Evolutionary conservation across 2,329 filamentous ascomycete genomes (phyloP).

Genomic region (Huntiella decipiens): DNA sequence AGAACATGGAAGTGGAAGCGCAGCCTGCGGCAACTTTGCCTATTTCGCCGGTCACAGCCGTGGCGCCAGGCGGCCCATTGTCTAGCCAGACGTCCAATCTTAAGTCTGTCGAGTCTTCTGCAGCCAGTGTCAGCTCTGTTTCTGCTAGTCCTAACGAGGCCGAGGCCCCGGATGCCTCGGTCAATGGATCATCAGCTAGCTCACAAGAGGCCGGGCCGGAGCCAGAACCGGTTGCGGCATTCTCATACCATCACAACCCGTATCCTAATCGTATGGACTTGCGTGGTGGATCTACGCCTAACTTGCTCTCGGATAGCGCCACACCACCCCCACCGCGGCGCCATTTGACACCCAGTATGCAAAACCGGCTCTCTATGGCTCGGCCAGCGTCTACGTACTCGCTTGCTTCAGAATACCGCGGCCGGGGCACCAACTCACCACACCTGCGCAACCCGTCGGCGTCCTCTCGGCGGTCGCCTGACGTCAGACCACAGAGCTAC

Average conservation of each 20-base stretch:
- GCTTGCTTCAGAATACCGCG: constrained; percentile 49
- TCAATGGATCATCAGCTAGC: constrained; percentile 26
- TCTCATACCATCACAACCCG: constrained; percentile 45
- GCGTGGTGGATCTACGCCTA: constrained; percentile 30
- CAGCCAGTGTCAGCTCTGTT: constrained; percentile 37
- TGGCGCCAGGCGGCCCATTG: not conserved
- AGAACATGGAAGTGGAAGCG: not conserved
- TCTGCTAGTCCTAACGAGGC: constrained; percentile 32
- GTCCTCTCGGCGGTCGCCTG: constrained; percentile 36
- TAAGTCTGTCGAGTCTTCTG: constrained; percentile 31
- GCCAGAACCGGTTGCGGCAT: constrained; percentile 31
- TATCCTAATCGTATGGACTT: constrained; percentile 23
- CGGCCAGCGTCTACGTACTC: constrained; percentile 66
- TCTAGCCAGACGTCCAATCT: constrained; percentile 10
- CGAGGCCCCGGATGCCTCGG: constrained; percentile 21
- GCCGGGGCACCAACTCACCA: constrained; percentile 26
- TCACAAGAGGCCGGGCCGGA: constrained; percentile 29
- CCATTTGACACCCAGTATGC: constrained; percentile 41
- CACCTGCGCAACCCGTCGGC: constrained; percentile 29
- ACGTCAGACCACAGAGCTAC: constrained; percentile 33
- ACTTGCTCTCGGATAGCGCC: constrained; percentile 28
- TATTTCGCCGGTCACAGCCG: not conserved
- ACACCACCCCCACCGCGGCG: constrained; percentile 34
- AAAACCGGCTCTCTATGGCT: constrained; percentile 37
- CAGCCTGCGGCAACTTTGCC: not conserved